These are phyloP conservation scores for Penicillium sp. DNA, from an alignment of 2,329 filamentous ascomycete species.

Conservation along the genomic window DNA sequence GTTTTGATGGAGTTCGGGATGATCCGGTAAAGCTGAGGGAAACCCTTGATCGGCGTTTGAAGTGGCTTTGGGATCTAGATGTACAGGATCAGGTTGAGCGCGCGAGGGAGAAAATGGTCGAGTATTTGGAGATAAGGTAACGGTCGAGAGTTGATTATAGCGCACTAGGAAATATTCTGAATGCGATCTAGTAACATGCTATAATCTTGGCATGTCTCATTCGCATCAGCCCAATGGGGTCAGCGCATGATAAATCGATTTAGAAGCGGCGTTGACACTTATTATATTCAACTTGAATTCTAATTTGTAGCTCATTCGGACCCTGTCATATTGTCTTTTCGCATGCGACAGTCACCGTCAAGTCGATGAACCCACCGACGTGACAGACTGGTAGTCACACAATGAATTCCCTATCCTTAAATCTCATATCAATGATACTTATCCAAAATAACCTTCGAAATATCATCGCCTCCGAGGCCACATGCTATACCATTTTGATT, in stretches of 20 bases:
- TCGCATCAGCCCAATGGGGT: background rate
- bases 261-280: background rate
- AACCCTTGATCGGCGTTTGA: slow-evolving; percentile 24
- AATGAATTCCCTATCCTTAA: too few species aligned
- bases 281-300: background rate
- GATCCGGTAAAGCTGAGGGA: slow-evolving; percentile 26
- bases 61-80: slow-evolving; percentile 37
- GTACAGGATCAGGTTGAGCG: slow-evolving; percentile 27
- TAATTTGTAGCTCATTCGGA: background rate
- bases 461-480: too few species aligned
- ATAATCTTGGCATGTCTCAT: background rate
- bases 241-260: too few species aligned
- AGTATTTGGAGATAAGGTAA: background rate
- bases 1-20: slow-evolving; percentile 24
- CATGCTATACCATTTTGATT: background rate
- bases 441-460: too few species aligned
- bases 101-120: slow-evolving; percentile 20
- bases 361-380: too few species aligned
- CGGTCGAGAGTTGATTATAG: background rate
- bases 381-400: too few species aligned
- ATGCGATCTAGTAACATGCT: background rate
- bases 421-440: too few species aligned
- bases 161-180: too few species aligned
- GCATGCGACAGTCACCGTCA: background rate
- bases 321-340: background rate